These are phyloP conservation scores for Leccinum ochraceum DNA, from an alignment of 768 basidiomycete species.

Conservation along the genomic window DNA sequence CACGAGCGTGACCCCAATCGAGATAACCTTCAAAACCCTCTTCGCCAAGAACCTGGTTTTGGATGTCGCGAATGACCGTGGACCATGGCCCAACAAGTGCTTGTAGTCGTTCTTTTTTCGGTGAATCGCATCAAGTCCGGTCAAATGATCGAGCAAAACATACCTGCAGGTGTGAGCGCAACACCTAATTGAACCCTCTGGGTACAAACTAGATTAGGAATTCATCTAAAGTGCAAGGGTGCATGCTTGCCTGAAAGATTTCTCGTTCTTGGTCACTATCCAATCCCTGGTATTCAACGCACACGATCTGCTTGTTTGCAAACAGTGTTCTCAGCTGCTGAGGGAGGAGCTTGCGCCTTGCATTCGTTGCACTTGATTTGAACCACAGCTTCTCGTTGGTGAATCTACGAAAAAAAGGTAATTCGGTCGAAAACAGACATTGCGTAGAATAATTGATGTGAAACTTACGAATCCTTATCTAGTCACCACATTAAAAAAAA, in stretches of 20 bases:
- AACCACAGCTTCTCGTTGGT: conserved; percentile 42
- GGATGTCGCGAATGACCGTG: conserved; percentile 42
- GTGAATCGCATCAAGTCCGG: not conserved
- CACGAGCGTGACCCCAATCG: conserved; percentile 45
- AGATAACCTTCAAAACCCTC: conserved; percentile 40
- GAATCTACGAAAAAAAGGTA: conserved; percentile 15
- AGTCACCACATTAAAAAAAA: not conserved
- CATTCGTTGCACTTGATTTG: conserved; percentile 22
- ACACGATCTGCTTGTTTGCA: conserved; percentile 47
- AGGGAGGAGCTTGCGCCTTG: conserved; percentile 36
- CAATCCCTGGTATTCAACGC: conserved; percentile 54
- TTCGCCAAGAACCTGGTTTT: conserved; percentile 37
- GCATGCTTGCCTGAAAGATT: conserved; percentile 53
- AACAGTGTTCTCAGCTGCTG: conserved; percentile 38
- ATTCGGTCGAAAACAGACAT: not conserved
- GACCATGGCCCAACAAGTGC: conserved; percentile 51
- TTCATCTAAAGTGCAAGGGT: not conserved
- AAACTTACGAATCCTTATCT: conserved; percentile 45
- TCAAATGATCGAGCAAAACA: conserved; percentile 7
- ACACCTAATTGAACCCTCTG: conserved; percentile 56
- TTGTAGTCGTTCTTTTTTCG: conserved; percentile 45
- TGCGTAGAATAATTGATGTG: not conserved
- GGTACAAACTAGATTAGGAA: conserved; percentile 2
- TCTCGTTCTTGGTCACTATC: conserved; percentile 59
- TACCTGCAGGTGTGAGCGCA: conserved; percentile 50